Evolutionary conservation across 2,329 filamentous ascomycete species (phyloP), one percentile per base, ranked within the genome.

Genomic region (Onygenales sp.): DNA sequence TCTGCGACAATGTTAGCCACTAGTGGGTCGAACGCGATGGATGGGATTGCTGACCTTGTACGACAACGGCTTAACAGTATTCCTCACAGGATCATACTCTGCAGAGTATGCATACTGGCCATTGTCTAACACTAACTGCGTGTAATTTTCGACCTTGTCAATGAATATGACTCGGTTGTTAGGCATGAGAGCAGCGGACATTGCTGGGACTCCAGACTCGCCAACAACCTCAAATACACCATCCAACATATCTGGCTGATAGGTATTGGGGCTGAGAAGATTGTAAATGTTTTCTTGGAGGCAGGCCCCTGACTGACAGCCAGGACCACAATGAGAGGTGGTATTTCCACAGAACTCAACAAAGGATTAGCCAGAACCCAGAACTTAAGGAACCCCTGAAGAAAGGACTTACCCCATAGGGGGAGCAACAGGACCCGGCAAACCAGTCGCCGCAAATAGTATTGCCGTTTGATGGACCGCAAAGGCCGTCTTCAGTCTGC

Each of bases 71-170:
- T 72, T 67, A 27, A 71, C 67, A 39, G 68, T 69, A 53, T 79
- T 77, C 1, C 72, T 77, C 6, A 49, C 60, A 1, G 80, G 78
- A 60, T 84, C 75, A 57, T 80, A 84, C 60, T 83, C 79, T 2
- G 78, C 73, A 8, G 79, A 82, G 67, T 82, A 83, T 0, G 81
- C 81, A 56, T 75, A 81, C 52, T 77, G 73, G 32, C 78, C 78
- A 61, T 80, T 76, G 13, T 72, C 55, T 7, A 81, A 71, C 57
- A 71, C 76, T 45, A 83, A 60, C 55, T 83, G 72, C 0, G 80
- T 82, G 65, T 80, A 83, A 63, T 83, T 78, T 63, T 84, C 81
- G 33, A 84, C 72, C 63, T 84, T 84, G 70, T 84, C 81, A 13
- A 83, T 67, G 66, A 84, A 84, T 39, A 80, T 72, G 9, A 83